Base-by-base conservation (phyloP, 176 grass and related monocot species). In the Aechmea fasciata region DNA sequence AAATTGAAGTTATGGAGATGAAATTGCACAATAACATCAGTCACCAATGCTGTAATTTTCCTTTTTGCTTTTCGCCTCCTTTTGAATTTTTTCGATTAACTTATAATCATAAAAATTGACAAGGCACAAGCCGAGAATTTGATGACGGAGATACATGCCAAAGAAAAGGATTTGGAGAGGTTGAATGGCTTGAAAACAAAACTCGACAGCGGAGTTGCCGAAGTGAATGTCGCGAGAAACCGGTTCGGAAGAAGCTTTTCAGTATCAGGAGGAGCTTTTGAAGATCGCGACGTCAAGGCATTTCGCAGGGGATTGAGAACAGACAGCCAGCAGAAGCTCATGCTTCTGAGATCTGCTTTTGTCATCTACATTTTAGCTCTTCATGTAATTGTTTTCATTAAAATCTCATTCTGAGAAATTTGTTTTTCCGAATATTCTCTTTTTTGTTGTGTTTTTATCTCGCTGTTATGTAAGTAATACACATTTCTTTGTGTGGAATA, bases 101-200 rank as follows among this genome's bases (percentile, higher is more conserved):
- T 41, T 41, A 26, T 41, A 41, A 41, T 5, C 33, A 41, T 41
- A 41, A 41, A 41, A 41, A 47, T 51, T 63, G 50, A 62, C 25
- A 50, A 96, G 92, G 74, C 77, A 68, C 92, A 92, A 89, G 92
- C 88, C 50, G 88, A 96, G 88, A 80, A 69, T 10, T 72, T 96
- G 11, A 72, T 80, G 12, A 69, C 67, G 18, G 85, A 96, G 70
- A 82, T 92, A 28, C 83, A 62, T 62, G 70, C 52, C 24, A 96
- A 92, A 85, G 85, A 96, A 72, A 88, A 85, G 57, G 86, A 96
- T 67, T 71, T 96, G 48, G 88, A 96, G 75, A 82, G 73, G 48
- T 65, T 96, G 77, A 89, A 87, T 63, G 71, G 25, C 66, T 53
- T 83, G 62, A 66, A 67, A 48, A 81, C 73, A 63, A 92, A 77